Evolutionary conservation across 768 basidiomycete species (phyloP).

Genomic region (Termitomyces sp.): DNA sequence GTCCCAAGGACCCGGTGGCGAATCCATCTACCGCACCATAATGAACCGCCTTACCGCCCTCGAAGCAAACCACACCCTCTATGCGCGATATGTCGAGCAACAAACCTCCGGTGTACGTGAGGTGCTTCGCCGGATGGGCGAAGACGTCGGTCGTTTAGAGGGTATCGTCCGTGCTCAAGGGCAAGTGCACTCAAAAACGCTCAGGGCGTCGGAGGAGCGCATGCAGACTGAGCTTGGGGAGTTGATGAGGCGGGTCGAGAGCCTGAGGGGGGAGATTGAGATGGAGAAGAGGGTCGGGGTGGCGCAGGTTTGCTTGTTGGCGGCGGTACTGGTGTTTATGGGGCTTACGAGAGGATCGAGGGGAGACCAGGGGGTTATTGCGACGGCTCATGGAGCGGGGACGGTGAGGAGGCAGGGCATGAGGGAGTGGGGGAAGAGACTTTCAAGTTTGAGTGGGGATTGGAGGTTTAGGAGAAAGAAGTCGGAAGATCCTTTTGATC

Average conservation of each 20-base stretch:
- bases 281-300: constrained; percentile 89
- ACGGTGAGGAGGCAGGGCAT: constrained; percentile 20
- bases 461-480: constrained; percentile 36
- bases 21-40: constrained; percentile 95
- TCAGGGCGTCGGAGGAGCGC: constrained; percentile 47
- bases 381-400: constrained; percentile 21
- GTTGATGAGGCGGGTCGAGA: constrained; percentile 65
- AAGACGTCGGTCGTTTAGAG: constrained; percentile 76
- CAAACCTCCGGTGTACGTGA: constrained; percentile 76
- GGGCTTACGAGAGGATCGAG: constrained; percentile 77
- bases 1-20: constrained; percentile 45
- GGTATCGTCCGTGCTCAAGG: constrained; percentile 73
- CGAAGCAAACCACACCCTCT: constrained; percentile 84
- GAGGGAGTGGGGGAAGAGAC: constrained; percentile 54
- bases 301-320: constrained; percentile 79
- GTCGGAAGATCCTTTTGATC: constrained; percentile 5
- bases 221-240: constrained; percentile 70
- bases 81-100: constrained; percentile 84
- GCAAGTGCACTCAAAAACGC: constrained; percentile 39
- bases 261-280: constrained; percentile 80
- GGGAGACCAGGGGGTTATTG: constrained; percentile 26
- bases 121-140: constrained; percentile 67
- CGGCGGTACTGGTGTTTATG: constrained; percentile 84
- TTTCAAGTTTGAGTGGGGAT: constrained; percentile 54
- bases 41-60: constrained; percentile 87